Conservation (phyloP, 768 basidiomycete species). For the Boletus bicolor region DNA sequence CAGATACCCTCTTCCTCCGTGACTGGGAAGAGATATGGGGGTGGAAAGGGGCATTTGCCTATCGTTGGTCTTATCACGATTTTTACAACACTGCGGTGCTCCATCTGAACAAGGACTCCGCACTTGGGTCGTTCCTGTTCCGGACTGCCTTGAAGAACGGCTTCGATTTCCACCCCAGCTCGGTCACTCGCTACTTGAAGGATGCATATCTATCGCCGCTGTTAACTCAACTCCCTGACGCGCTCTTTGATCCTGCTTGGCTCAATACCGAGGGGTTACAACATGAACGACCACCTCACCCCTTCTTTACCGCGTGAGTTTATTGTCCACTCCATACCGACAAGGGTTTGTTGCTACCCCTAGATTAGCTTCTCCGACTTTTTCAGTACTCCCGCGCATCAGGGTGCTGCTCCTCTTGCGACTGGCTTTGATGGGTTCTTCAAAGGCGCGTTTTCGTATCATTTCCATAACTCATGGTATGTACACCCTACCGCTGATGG, state of each 20-base stretch:
- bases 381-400: slow-evolving; percentile 69
- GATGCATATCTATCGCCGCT: slow-evolving; percentile 79
- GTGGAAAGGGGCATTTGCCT: slow-evolving; percentile 92
- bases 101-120: slow-evolving; percentile 83
- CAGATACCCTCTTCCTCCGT: slow-evolving; percentile 86
- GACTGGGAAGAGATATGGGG: slow-evolving; percentile 99
- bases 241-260: slow-evolving; percentile 93
- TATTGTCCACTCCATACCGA: too few species aligned
- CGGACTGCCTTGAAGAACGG: slow-evolving; percentile 88
- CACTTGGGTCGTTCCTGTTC: slow-evolving; percentile 87
- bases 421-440: slow-evolving; percentile 91
- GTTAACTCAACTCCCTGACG: slow-evolving; percentile 81
- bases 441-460: slow-evolving; percentile 88
- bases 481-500: slow-evolving; percentile 7
- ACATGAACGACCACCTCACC: slow-evolving; percentile 86
- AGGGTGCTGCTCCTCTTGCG: slow-evolving; percentile 75
- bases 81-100: slow-evolving; percentile 95
- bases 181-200: slow-evolving; percentile 77
- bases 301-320: slow-evolving; percentile 79
- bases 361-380: slow-evolving; percentile 70
- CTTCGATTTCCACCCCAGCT: slow-evolving; percentile 95
- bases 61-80: slow-evolving; percentile 88
- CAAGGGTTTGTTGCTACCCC: background rate
- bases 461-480: slow-evolving; percentile 91
- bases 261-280: slow-evolving; percentile 89